Evolutionary conservation across 768 basidiomycete species (phyloP).

Genomic region (Pulveroboletus sp.): DNA sequence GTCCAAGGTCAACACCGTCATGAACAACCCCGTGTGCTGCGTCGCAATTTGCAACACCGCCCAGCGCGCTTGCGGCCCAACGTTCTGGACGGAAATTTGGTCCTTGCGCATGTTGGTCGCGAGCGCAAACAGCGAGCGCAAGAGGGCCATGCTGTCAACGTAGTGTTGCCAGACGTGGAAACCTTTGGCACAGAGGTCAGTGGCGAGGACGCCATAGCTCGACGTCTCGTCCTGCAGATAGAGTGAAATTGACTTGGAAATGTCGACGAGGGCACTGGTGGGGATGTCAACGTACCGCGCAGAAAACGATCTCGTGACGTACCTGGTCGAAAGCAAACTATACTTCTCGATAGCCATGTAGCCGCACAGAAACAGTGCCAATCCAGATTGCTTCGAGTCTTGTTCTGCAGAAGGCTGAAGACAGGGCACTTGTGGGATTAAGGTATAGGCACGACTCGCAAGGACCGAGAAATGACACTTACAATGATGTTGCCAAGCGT

Average conservation of each 20-base stretch:
- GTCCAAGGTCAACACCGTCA: slow-evolving; percentile 89
- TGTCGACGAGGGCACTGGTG: slow-evolving; percentile 70
- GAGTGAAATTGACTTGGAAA: slow-evolving; percentile 75
- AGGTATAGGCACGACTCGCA: too few relatives aligned
- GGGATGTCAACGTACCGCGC: not conserved
- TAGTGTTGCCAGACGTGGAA: slow-evolving; percentile 95
- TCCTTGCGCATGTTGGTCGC: slow-evolving; percentile 73
- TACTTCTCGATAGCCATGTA: slow-evolving; percentile 80
- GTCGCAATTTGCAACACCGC: slow-evolving; percentile 85
- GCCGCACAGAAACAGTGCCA: slow-evolving; percentile 78
- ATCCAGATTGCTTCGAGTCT: slow-evolving; percentile 54
- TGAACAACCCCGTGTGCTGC: slow-evolving; percentile 82
- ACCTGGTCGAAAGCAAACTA: slow-evolving; percentile 71
- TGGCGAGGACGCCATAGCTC: slow-evolving; percentile 64
- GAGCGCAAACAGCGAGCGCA: slow-evolving; percentile 78
- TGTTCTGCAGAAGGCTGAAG: slow-evolving; percentile 58
- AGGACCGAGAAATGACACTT: too few relatives aligned
- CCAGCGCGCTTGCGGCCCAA: slow-evolving; percentile 71
- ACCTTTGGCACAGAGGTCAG: slow-evolving; percentile 87
- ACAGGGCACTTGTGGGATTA: slow-evolving; percentile 53
- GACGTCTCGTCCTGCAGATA: slow-evolving; percentile 75
- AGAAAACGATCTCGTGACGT: slow-evolving; percentile 6
- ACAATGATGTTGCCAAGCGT: slow-evolving; percentile 66
- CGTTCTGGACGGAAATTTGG: slow-evolving; percentile 60
- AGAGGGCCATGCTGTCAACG: slow-evolving; percentile 82